Percentiles rank a stretch among this genome's conserved stretches.
Evolutionary conservation across 306 rosid species (phyloP).

Genomic region (Spatholobus suberectus): DNA sequence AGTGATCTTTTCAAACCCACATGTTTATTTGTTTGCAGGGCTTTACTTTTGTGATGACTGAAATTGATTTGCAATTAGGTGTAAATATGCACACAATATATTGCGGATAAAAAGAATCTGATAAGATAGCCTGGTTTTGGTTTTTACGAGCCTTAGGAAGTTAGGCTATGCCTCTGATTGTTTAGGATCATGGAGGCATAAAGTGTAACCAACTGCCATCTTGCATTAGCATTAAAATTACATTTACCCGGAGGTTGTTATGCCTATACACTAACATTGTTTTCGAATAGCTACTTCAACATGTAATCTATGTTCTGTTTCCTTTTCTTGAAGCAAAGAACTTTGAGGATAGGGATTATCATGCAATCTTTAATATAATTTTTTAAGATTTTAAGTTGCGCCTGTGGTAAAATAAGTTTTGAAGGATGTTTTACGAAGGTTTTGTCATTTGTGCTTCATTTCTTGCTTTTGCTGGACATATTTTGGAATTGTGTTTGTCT

Average conservation of each 20-base stretch:
- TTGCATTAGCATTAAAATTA: background rate
- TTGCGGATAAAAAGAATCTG: background rate
- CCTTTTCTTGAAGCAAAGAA: slow-evolving; percentile 6
- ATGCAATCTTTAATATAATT: background rate
- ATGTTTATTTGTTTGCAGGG: slow-evolving; percentile 2
- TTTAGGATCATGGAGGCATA: background rate
- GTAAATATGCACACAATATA: background rate
- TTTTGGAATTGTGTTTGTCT: slow-evolving; percentile 1
- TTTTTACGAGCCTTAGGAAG: too few relatives aligned
- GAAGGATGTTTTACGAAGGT: slow-evolving; percentile 2
- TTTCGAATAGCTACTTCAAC: slow-evolving; percentile 10
- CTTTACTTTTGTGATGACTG: background rate
- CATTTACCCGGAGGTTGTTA: background rate
- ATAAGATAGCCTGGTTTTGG: background rate
- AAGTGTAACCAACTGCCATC: background rate
- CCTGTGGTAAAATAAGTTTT: background rate
- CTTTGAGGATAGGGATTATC: background rate
- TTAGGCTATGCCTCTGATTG: background rate
- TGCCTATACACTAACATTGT: background rate
- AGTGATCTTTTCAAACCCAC: slow-evolving; percentile 1
- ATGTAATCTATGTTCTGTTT: slow-evolving; percentile 3
- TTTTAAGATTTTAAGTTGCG: background rate
- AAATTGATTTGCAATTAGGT: too few relatives aligned
- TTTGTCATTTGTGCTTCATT: slow-evolving; percentile 26
- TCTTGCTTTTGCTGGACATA: slow-evolving; percentile 1